Evolutionary conservation across 164 flowering plant genomes (phyloP).

Genomic region (Dillenia turbinata): DNA sequence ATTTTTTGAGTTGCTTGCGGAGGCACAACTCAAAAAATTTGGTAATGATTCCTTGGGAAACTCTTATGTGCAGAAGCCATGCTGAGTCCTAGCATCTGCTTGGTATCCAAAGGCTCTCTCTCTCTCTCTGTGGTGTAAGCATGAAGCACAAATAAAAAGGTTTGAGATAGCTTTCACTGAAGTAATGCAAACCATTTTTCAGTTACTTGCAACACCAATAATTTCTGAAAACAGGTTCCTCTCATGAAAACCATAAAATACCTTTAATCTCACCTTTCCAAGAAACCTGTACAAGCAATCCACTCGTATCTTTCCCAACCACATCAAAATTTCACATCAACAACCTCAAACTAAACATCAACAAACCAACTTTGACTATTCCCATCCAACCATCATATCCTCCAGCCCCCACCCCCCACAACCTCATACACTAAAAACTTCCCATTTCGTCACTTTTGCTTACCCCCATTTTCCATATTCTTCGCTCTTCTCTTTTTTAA

Average conservation of each 20-base stretch:
- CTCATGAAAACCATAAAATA: conserved; percentile 20
- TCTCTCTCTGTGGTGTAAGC: conserved; percentile 1
- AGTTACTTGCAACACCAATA: conserved; percentile 31
- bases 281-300: conserved; percentile 22
- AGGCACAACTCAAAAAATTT: too few relatives aligned
- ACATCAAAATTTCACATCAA: conserved; percentile 25
- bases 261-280: conserved; percentile 10
- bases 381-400: conserved; percentile 8
- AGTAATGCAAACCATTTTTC: conserved; percentile 22
- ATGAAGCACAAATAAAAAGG: conserved; percentile 22
- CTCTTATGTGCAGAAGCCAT: too few relatives aligned
- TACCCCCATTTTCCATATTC: not conserved
- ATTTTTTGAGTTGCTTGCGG: too few relatives aligned
- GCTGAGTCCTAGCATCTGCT: too few relatives aligned
- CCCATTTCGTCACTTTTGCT: not conserved
- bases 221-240: conserved; percentile 14
- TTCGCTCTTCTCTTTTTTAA: conserved; percentile 1
- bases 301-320: conserved; percentile 23
- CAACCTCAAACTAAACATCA: conserved; percentile 21
- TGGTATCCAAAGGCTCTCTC: not conserved
- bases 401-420: not conserved
- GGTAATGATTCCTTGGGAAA: too few relatives aligned
- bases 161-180: conserved; percentile 32
- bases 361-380: conserved; percentile 22
- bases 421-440: not conserved